Percentiles rank a stretch among this genome's conserved stretches.
These are phyloP conservation scores for Zopfia rhizophila DNA, from an alignment of 2,329 filamentous ascomycete genomes.

Conservation along the genomic window DNA sequence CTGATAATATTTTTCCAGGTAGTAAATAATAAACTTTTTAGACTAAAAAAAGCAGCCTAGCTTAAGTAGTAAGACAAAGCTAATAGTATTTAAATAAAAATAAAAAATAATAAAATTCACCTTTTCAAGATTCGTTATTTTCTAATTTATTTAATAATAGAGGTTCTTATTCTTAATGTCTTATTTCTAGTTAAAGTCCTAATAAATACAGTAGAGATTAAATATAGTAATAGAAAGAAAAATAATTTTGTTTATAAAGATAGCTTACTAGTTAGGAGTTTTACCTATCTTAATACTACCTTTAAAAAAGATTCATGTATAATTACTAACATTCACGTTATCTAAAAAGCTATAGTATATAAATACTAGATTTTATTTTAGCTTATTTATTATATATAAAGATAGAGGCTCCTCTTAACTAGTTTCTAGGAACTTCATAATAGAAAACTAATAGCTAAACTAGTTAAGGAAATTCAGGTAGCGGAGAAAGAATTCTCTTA, in stretches of 20 bases:
- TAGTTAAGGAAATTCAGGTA: slow-evolving; percentile 11
- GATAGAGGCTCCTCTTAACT: slow-evolving; percentile 17
- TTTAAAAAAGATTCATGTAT: slow-evolving; percentile 62
- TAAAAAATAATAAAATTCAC: slow-evolving; percentile 16
- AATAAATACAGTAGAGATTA: slow-evolving; percentile 65
- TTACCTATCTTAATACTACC: slow-evolving; percentile 59
- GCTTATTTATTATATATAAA: slow-evolving; percentile 16
- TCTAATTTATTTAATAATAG: slow-evolving; percentile 55
- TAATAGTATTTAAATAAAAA: slow-evolving; percentile 15
- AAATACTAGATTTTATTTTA: slow-evolving; percentile 12
- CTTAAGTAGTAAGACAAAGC: slow-evolving; percentile 12
- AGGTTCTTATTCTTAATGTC: slow-evolving; percentile 59
- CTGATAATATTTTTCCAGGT: slow-evolving; percentile 12
- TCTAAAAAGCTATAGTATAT: slow-evolving; percentile 16
- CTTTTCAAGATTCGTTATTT: slow-evolving; percentile 17
- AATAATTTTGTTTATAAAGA: slow-evolving; percentile 52
- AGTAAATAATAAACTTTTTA: slow-evolving; percentile 16
- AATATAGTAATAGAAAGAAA: slow-evolving; percentile 60
- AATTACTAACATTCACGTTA: slow-evolving; percentile 9
- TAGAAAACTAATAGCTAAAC: slow-evolving; percentile 15
- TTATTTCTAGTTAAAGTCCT: slow-evolving; percentile 66
- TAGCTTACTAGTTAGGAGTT: slow-evolving; percentile 60
- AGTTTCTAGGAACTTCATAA: slow-evolving; percentile 20
- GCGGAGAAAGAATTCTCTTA: slow-evolving; percentile 13
- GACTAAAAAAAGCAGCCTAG: slow-evolving; percentile 13